Evolutionary conservation across 2,329 filamentous ascomycete species (phyloP).

Genomic region (Didymella exigua): DNA sequence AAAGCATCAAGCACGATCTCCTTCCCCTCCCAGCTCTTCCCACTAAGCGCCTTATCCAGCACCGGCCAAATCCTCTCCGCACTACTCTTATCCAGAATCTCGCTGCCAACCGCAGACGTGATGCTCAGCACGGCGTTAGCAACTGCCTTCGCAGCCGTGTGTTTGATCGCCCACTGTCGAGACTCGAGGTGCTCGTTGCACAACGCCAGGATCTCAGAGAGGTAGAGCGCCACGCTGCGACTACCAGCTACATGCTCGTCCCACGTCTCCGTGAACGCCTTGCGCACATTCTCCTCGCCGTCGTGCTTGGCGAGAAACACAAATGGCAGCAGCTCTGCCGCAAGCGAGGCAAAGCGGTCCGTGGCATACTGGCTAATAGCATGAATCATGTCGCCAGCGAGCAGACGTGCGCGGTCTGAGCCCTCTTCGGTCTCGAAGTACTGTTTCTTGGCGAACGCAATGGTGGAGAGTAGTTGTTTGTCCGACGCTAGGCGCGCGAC

Average conservation of each 20-base stretch:
- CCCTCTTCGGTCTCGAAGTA: slow-evolving; percentile 87
- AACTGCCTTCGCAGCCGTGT: slow-evolving; percentile 81
- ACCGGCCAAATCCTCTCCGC: slow-evolving; percentile 77
- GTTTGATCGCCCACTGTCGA: slow-evolving; percentile 87
- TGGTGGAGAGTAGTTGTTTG: slow-evolving; percentile 61
- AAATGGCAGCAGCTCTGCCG: slow-evolving; percentile 79
- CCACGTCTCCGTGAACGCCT: slow-evolving; percentile 87
- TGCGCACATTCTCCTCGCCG: slow-evolving; percentile 75
- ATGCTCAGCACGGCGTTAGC: slow-evolving; percentile 74
- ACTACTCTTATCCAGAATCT: slow-evolving; percentile 64
- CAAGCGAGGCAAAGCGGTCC: slow-evolving; percentile 82
- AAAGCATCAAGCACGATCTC: slow-evolving; percentile 82
- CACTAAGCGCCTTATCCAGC: slow-evolving; percentile 77
- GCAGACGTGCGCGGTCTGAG: slow-evolving; percentile 70
- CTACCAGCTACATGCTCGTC: slow-evolving; percentile 85
- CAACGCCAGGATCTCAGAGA: slow-evolving; percentile 78
- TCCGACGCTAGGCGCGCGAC: slow-evolving; percentile 70
- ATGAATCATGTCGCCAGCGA: slow-evolving; percentile 81
- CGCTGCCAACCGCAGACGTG: slow-evolving; percentile 59
- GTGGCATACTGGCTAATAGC: slow-evolving; percentile 85
- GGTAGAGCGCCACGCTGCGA: slow-evolving; percentile 80
- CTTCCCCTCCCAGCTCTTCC: slow-evolving; percentile 94
- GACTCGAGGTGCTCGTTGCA: slow-evolving; percentile 73
- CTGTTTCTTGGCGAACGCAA: slow-evolving; percentile 65
- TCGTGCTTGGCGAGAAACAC: slow-evolving; percentile 89